Evolutionary conservation across 306 rosid species (phyloP).

Genomic region (Rubus idaeus): DNA sequence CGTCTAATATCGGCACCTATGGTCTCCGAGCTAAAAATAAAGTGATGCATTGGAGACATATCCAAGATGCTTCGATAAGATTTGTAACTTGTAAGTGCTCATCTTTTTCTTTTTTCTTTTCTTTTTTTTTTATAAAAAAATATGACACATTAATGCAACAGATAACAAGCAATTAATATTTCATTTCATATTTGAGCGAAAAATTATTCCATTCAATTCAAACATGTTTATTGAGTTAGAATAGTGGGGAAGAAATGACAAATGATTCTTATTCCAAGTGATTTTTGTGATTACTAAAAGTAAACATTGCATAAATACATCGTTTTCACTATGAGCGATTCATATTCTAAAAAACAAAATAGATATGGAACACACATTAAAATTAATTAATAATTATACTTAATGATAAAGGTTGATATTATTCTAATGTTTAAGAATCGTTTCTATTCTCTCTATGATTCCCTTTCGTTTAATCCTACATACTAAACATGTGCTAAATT

Average conservation of each 20-base stretch:
- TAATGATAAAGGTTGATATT: not conserved
- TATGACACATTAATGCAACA: no score
- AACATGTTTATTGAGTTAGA: not conserved
- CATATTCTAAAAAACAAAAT: not conserved
- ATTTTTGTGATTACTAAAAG: not conserved
- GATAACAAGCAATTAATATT: not conserved
- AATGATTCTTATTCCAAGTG: not conserved
- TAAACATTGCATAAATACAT: not conserved
- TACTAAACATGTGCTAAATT: no score
- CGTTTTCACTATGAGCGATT: not conserved
- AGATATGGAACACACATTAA: not conserved
- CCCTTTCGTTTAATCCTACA: no score
- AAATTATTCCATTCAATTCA: no score
- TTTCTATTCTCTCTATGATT: not conserved
- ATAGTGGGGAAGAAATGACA: no score
- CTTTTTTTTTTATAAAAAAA: no score
- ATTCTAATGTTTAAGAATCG: not conserved
- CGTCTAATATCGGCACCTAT: slow-evolving; percentile 18
- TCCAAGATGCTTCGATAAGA: no score
- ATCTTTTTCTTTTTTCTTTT: no score
- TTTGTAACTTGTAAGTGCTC: no score
- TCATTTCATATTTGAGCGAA: not conserved
- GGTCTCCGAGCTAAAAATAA: no score
- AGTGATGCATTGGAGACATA: no score
- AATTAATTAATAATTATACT: not conserved